These are phyloP conservation scores for Stemphylium vesicarium DNA, from an alignment of 2,329 filamentous ascomycete genomes.

Conservation along the genomic window DNA sequence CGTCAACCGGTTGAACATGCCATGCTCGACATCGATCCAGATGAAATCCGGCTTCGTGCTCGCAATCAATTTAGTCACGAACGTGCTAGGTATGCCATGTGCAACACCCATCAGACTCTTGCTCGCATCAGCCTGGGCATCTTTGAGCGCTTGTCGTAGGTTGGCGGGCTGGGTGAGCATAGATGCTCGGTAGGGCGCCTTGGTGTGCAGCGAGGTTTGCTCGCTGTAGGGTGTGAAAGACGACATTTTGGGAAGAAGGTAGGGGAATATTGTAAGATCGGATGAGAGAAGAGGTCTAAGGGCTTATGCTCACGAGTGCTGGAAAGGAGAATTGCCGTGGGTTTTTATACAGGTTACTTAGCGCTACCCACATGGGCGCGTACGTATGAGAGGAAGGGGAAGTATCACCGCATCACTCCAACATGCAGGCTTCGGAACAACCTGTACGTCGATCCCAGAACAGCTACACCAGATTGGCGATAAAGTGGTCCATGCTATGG, in stretches of 20 bases:
- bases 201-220: slow-evolving; percentile 30
- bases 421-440: no score
- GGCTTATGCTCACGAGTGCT: no score
- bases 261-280: no score
- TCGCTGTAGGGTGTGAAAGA: slow-evolving; percentile 29
- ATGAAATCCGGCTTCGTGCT: slow-evolving; percentile 37
- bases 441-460: no score
- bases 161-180: slow-evolving; percentile 34
- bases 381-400: no score
- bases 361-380: no score
- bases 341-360: no score
- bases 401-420: no score
- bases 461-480: no score
- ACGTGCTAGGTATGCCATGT: slow-evolving; percentile 34
- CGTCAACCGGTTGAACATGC: slow-evolving; percentile 35
- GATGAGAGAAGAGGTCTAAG: no score
- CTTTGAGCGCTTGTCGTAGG: slow-evolving; percentile 27
- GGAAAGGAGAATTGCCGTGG: no score
- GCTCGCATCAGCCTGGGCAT: slow-evolving; percentile 28
- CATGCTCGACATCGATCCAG: slow-evolving; percentile 38
- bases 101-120: slow-evolving; percentile 36
- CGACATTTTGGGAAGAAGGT: slow-evolving; percentile 16
- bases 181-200: slow-evolving; percentile 30
- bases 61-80: slow-evolving; percentile 36
- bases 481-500: no score